A percentile compares a stretch with the other conserved stretches of the same genome.
Conservation (phyloP, 75 land plant genomes). For the Pinus tabuliformis region DNA sequence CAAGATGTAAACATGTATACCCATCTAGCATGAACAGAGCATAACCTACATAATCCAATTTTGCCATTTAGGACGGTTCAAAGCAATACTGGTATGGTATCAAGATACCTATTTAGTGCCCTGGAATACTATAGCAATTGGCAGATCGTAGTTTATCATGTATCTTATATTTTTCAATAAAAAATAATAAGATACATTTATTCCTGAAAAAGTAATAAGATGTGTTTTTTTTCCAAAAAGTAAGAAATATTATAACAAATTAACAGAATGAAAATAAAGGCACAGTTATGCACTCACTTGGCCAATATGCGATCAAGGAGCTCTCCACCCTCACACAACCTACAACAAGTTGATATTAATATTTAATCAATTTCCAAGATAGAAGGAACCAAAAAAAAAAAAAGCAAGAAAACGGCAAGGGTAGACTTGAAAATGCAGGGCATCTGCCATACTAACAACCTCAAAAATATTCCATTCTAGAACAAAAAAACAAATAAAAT, state of each 20-base stretch:
- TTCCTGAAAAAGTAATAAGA: no score
- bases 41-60: background rate
- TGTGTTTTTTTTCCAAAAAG: no score
- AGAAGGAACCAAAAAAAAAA: background rate
- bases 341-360: slow-evolving; percentile 3
- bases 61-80: background rate
- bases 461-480: background rate
- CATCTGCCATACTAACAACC: background rate
- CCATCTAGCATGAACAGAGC: background rate
- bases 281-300: slow-evolving; percentile 23
- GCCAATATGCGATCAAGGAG: slow-evolving; percentile 39
- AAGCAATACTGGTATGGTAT: background rate
- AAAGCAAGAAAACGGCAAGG: background rate
- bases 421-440: background rate
- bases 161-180: no score
- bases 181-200: no score
- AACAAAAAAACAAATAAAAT: background rate
- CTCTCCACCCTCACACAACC: slow-evolving; percentile 46
- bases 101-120: background rate
- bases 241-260: background rate
- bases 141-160: no score
- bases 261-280: background rate
- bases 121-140: background rate
- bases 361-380: background rate
- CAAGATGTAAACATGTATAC: background rate